phyloP scores from a whole-genome alignment of 192 early-diverging fungal genomes.

The Coemansia sp. region DNA sequence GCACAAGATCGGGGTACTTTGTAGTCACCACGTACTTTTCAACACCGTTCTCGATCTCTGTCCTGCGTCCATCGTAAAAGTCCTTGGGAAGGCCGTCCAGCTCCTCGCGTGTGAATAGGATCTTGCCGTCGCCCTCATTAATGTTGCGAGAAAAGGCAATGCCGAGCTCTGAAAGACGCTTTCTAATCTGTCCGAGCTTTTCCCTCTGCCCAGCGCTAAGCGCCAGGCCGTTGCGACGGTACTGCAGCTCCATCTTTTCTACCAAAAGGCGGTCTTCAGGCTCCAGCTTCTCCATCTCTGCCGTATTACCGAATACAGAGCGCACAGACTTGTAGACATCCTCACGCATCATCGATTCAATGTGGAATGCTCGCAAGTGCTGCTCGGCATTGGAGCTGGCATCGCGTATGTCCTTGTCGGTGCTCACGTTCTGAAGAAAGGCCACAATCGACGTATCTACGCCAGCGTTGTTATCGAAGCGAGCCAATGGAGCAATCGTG shows the following conservation, averaged over 20 bases:
- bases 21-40: slow-evolving; percentile 65
- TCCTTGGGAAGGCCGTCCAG: slow-evolving; percentile 69
- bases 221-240: slow-evolving; percentile 67
- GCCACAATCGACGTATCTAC: slow-evolving; percentile 20
- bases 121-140: slow-evolving; percentile 58
- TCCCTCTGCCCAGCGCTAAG: slow-evolving; percentile 60
- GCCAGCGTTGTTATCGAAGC: slow-evolving; percentile 27
- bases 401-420: slow-evolving; percentile 64
- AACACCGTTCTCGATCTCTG: slow-evolving; percentile 53
- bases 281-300: slow-evolving; percentile 39
- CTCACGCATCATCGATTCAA: slow-evolving; percentile 61
- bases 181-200: slow-evolving; percentile 59
- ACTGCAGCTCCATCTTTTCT: slow-evolving; percentile 63
- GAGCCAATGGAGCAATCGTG: slow-evolving; percentile 31
- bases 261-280: slow-evolving; percentile 64
- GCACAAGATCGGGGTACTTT: slow-evolving; percentile 63
- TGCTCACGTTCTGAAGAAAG: slow-evolving; percentile 47
- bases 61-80: slow-evolving; percentile 60
- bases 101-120: slow-evolving; percentile 55
- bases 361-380: slow-evolving; percentile 57
- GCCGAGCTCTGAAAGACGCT: slow-evolving; percentile 63
- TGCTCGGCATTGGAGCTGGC: slow-evolving; percentile 65
- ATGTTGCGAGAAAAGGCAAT: slow-evolving; percentile 70
- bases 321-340: slow-evolving; percentile 61
- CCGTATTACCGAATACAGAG: slow-evolving; percentile 41